A percentile compares a stretch with the other conserved stretches of the same genome.
phyloP scores from a whole-genome alignment of 371 early-diverging fungal species.

The Actinomucor elegans region DNA sequence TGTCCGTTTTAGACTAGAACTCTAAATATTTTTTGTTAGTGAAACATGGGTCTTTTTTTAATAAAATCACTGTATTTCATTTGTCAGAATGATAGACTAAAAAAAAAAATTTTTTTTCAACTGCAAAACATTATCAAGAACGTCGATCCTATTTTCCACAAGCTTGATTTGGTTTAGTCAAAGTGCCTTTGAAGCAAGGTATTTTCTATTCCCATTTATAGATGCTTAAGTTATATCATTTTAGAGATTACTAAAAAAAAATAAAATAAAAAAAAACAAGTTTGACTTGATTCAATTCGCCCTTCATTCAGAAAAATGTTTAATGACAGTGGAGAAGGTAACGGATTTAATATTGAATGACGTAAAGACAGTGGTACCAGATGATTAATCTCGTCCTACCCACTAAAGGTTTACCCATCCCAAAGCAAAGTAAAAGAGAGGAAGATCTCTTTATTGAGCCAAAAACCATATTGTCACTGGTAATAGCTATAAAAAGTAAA shows the following conservation, averaged over 20 bases:
- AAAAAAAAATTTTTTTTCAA: too few species aligned
- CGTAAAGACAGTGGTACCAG: too few species aligned
- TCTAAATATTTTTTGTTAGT: neutral
- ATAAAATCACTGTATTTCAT: slow-evolving; percentile 11
- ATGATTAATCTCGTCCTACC: neutral
- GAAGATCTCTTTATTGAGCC: too few species aligned
- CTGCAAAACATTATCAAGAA: too few species aligned
- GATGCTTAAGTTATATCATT: neutral
- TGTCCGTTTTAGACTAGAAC: slow-evolving; percentile 3
- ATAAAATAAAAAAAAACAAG: too few species aligned
- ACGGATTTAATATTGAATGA: too few species aligned
- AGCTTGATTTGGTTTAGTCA: neutral
- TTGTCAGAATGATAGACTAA: slow-evolving; percentile 1
- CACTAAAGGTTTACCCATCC: slow-evolving; percentile 4
- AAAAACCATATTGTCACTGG: too few species aligned
- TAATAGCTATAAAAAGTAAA: too few species aligned
- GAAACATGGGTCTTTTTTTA: slow-evolving; percentile 12
- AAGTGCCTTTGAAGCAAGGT: neutral
- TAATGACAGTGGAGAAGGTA: too few species aligned
- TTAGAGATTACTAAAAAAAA: neutral
- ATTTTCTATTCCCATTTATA: slow-evolving; percentile 5
- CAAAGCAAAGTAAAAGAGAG: too few species aligned
- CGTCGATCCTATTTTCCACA: slow-evolving; percentile 1
- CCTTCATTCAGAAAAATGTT: too few species aligned
- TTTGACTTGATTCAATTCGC: too few species aligned